Base-by-base conservation (phyloP, 2,329 filamentous ascomycete genomes). In the Sporothrix euskadiensis region DNA sequence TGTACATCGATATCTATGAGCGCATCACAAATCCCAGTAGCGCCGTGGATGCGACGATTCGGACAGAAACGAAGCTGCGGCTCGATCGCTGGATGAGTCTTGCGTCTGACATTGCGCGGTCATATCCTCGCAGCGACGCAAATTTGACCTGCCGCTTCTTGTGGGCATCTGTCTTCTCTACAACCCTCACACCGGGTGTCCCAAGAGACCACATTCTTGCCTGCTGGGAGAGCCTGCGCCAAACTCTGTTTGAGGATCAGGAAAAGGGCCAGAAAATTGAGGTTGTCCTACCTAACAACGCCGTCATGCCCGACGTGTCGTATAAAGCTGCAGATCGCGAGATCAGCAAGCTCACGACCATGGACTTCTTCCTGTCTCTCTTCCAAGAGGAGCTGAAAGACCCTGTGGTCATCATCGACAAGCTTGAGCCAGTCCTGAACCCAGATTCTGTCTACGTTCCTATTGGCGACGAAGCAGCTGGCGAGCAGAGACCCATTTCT, bases 281-380 rank as follows among this genome's bases (percentile, higher is more conserved):
- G 0, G 88, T 92, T 14, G 84, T 86, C 47, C 84, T 98, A 0
- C 88, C 91, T 4, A 98, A 99, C 80, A 98, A 97, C 79, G 88
- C 89, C 1, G 88, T 94, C 26, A 97, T 99, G 90, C 89, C 94
- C 0, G 92, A 96, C 75, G 88, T 99, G 69, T 98, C 95, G 0
- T 83, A 89, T 1, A 87, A 88, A n/a, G 93, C 94, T 0, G 91
- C 96, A 8, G 94, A 98, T 75, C 90, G 94, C 72, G 95, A 99
- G 80, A 91, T 98, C 35, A 95, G 93, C 14, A 94, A 94, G 78
- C 86, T 98, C 47, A 97, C 93, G 16, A 98, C 95, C 0, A 96
- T 97, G 88, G 95, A 98, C 79, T 98, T 98, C 81, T 98, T 99
- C 81, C 86, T 94, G 69, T 93, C 91, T 52, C 88, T 99, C 0